Evolutionary conservation across 768 basidiomycete genomes (phyloP).

Genomic region (Tephrocybe sp.): DNA sequence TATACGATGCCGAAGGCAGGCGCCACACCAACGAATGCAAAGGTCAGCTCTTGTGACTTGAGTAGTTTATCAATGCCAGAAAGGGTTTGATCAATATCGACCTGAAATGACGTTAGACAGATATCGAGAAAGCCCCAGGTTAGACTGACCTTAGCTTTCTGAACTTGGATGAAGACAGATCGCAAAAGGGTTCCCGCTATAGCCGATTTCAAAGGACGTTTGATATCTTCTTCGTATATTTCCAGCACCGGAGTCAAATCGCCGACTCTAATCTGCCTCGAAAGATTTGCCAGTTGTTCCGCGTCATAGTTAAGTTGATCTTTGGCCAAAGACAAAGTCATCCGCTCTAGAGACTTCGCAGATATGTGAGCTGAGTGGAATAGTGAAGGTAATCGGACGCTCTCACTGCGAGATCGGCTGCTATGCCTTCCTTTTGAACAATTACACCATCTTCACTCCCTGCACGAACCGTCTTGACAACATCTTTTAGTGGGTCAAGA

Average conservation of each 20-base stretch:
- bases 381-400: neutral
- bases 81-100: conserved; percentile 89
- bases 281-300: conserved; percentile 62
- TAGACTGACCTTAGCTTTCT: conserved; percentile 80
- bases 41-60: conserved; percentile 92
- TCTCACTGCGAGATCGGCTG: conserved; percentile 79
- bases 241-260: conserved; percentile 85
- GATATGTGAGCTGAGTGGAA: neutral
- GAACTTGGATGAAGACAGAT: conserved; percentile 86
- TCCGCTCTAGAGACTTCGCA: conserved; percentile 82
- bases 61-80: conserved; percentile 91
- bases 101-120: conserved; percentile 37
- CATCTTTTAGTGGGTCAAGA: conserved; percentile 78
- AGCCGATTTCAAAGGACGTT: conserved; percentile 79
- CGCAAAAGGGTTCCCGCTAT: conserved; percentile 79
- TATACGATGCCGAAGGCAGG: conserved; percentile 85
- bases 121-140: neutral
- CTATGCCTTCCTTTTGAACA: conserved; percentile 76
- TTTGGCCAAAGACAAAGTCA: conserved; percentile 81
- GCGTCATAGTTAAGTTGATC: conserved; percentile 72
- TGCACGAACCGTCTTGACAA: conserved; percentile 78
- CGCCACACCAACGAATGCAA: conserved; percentile 95
- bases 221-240: conserved; percentile 91
- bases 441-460: conserved; percentile 76
- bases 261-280: conserved; percentile 65